Percentiles rank a stretch among this genome's conserved stretches.
Conservation (phyloP, 305 asterid genomes). For the Plantago lanceolata region DNA sequence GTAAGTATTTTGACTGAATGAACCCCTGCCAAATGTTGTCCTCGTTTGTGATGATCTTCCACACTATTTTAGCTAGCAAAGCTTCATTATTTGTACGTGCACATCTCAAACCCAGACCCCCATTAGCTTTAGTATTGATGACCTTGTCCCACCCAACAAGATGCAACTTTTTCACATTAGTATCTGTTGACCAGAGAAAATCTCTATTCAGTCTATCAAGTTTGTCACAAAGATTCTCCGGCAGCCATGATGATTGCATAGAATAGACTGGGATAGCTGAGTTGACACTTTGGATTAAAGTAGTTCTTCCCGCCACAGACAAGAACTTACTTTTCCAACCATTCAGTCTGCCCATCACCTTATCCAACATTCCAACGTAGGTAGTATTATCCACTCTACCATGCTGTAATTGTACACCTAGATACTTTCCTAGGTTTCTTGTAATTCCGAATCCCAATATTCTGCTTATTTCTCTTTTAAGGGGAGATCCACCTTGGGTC, state of each 20-base stretch:
- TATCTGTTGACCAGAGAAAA: neutral
- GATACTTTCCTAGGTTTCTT: too few relatives aligned
- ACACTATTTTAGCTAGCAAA: neutral
- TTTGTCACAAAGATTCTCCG: neutral
- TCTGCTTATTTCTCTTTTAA: too few relatives aligned
- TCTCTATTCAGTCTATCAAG: neutral
- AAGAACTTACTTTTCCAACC: neutral
- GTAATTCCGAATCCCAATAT: too few relatives aligned
- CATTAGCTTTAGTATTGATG: neutral
- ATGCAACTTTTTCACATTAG: neutral
- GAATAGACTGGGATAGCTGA: neutral
- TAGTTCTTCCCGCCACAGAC: neutral
- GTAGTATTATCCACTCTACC: too few relatives aligned
- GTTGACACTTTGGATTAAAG: neutral
- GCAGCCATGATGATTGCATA: neutral
- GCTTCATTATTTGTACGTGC: neutral
- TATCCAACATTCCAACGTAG: neutral
- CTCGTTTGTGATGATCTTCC: neutral
- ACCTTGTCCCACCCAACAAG: neutral
- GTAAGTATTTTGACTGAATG: neutral
- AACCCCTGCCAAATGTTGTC: neutral
- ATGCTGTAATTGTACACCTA: too few relatives aligned
- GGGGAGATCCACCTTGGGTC: too few relatives aligned
- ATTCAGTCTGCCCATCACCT: neutral
- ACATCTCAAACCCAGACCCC: neutral